Evolutionary conservation across 2,329 filamentous ascomycete genomes (phyloP).

Genomic region (Acephala macrosclerotiorum): DNA sequence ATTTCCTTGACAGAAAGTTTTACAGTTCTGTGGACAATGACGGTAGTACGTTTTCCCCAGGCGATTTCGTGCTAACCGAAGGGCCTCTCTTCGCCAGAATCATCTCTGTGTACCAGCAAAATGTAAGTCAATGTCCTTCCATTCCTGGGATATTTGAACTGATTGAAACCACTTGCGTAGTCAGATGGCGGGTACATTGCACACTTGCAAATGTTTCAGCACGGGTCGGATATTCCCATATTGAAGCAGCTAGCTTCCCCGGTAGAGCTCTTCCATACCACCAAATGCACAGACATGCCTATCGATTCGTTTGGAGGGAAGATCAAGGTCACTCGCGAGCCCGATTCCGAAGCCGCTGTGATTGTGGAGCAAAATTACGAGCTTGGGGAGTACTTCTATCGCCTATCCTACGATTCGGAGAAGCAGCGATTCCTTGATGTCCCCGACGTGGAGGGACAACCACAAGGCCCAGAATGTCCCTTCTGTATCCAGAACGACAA

Average conservation of each 20-base stretch:
- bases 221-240: constrained; percentile 25
- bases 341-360: background rate
- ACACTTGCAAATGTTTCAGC: constrained; percentile 32
- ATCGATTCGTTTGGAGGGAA: constrained; percentile 23
- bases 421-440: constrained; percentile 18
- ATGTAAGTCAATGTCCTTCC: too few species aligned
- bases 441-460: background rate
- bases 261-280: constrained; percentile 29
- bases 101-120: too few species aligned
- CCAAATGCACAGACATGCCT: constrained; percentile 22
- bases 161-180: too few species aligned
- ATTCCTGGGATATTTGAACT: too few species aligned
- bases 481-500: background rate
- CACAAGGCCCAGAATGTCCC: background rate
- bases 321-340: constrained; percentile 26
- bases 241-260: constrained; percentile 22
- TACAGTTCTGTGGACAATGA: background rate
- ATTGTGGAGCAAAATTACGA: background rate
- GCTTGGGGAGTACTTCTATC: constrained; percentile 25
- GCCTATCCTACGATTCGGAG: constrained; percentile 11
- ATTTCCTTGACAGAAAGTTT: background rate
- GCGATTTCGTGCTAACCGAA: background rate
- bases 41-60: background rate
- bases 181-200: constrained; percentile 5
- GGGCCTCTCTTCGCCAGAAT: too few species aligned